A percentile compares a stretch with the other conserved stretches of the same genome.
Conservation (phyloP, 495 filamentous ascomycete species). For the Penicillium salamii region DNA sequence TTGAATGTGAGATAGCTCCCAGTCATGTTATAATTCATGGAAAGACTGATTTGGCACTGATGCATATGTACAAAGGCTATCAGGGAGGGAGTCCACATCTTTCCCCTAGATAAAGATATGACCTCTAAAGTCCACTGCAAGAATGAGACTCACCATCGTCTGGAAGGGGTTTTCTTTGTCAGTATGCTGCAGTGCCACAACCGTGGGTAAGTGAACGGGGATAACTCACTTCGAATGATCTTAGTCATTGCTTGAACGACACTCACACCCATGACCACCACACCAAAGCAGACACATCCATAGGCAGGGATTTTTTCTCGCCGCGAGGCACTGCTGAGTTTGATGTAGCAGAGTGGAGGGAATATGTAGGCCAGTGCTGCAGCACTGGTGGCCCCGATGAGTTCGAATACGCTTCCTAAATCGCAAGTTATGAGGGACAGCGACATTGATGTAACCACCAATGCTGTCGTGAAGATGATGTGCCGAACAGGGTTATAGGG, state of each 20-base stretch:
- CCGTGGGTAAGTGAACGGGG: not conserved
- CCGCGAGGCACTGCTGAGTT: constrained; percentile 65
- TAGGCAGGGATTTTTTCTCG: constrained; percentile 73
- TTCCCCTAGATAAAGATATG: not conserved
- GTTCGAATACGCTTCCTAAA: constrained; percentile 87
- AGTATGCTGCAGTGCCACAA: not conserved
- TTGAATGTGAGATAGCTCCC: too few species aligned
- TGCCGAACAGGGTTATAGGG: constrained; percentile 82
- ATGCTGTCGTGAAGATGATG: constrained; percentile 73
- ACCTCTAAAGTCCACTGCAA: constrained; percentile 11
- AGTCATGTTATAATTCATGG: too few species aligned
- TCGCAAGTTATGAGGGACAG: constrained; percentile 85
- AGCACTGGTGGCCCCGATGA: constrained; percentile 92
- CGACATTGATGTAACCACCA: constrained; percentile 77
- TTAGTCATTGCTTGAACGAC: constrained; percentile 70
- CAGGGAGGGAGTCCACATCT: too few species aligned
- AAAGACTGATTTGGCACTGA: too few species aligned
- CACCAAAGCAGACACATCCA: constrained; percentile 70
- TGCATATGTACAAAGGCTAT: not conserved
- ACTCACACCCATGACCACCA: constrained; percentile 80
- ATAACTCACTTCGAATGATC: constrained; percentile 50
- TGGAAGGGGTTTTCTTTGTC: not conserved
- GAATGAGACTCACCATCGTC: constrained; percentile 13
- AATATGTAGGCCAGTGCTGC: constrained; percentile 93
- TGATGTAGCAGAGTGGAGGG: constrained; percentile 92